These are phyloP conservation scores for Vigna mungo DNA, from an alignment of 306 rosid genomes.

Conservation along the genomic window DNA sequence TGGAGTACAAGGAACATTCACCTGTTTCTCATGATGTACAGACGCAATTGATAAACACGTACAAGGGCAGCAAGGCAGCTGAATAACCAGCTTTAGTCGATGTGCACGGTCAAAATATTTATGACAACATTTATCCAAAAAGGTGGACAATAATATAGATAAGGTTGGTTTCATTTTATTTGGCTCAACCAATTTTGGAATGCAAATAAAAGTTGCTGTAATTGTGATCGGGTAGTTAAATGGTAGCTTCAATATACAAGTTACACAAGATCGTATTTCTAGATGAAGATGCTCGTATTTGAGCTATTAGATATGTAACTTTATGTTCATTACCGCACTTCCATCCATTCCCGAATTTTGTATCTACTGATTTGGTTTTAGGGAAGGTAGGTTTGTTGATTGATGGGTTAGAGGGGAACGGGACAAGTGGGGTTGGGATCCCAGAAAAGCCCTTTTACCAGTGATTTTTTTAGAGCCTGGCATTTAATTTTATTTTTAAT, in stretches of 20 bases:
- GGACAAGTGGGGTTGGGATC: neutral
- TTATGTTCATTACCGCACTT: neutral
- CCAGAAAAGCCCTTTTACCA: neutral
- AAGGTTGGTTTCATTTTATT: conserved; percentile 39
- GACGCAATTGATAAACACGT: conserved; percentile 67
- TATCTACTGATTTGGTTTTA: neutral
- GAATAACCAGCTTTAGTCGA: conserved; percentile 51
- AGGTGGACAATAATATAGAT: conserved; percentile 39
- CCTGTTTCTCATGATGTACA: conserved; percentile 93
- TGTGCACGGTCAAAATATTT: conserved; percentile 36
- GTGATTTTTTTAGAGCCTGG: neutral
- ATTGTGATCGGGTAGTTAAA: conserved; percentile 3
- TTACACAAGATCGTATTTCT: neutral
- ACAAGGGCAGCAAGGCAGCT: conserved; percentile 70
- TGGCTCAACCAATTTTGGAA: conserved; percentile 57
- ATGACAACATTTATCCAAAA: conserved; percentile 29
- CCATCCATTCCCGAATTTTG: neutral
- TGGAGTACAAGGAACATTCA: conserved; percentile 94
- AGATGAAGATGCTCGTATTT: neutral
- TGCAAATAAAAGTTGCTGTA: conserved; percentile 42
- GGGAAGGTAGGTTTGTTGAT: neutral
- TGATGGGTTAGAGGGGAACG: neutral
- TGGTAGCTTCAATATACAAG: conserved; percentile 20
- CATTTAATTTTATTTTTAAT: too few relatives aligned
- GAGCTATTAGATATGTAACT: neutral